A percentile compares a stretch with the other conserved stretches of the same genome.
Evolutionary conservation across 371 early-diverging fungal species (phyloP).

Genomic region (Thermomucor indicae-seudaticae): DNA sequence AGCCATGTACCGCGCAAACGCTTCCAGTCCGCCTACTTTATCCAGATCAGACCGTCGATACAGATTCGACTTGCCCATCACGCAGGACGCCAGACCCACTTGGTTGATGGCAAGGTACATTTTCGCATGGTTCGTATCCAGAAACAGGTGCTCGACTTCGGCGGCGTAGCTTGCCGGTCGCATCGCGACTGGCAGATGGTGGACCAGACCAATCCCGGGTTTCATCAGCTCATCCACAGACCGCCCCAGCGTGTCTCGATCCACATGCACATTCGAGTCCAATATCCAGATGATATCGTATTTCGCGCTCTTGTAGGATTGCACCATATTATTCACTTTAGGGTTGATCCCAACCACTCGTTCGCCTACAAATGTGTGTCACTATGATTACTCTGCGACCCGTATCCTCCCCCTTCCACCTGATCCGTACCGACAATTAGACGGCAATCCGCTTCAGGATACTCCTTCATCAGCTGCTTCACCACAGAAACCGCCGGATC

Average conservation of each 20-base stretch:
- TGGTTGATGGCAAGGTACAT: conserved; percentile 92
- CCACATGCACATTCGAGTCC: conserved; percentile 85
- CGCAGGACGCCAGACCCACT: conserved; percentile 77
- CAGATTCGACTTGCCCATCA: conserved; percentile 92
- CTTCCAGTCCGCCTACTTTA: conserved; percentile 72
- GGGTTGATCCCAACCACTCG: conserved; percentile 80
- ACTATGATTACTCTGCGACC: background rate
- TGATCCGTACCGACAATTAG: conserved; percentile 43
- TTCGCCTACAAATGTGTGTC: conserved; percentile 53
- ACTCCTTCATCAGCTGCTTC: conserved; percentile 57
- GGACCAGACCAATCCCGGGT: conserved; percentile 88
- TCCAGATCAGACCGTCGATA: conserved; percentile 86
- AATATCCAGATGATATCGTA: conserved; percentile 92
- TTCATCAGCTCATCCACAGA: conserved; percentile 68
- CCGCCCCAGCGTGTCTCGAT: conserved; percentile 70
- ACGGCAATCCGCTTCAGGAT: conserved; percentile 67
- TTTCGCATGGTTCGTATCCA: conserved; percentile 89
- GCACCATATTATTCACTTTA: conserved; percentile 92
- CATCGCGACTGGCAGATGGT: conserved; percentile 85
- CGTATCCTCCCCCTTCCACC: background rate
- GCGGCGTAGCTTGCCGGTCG: conserved; percentile 73
- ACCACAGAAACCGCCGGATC: conserved; percentile 82
- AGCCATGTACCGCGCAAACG: conserved; percentile 86
- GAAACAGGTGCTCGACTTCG: conserved; percentile 79
- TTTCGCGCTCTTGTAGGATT: conserved; percentile 73